phyloP scores from a whole-genome alignment of 306 rosid species.

The Vigna unguiculata region DNA sequence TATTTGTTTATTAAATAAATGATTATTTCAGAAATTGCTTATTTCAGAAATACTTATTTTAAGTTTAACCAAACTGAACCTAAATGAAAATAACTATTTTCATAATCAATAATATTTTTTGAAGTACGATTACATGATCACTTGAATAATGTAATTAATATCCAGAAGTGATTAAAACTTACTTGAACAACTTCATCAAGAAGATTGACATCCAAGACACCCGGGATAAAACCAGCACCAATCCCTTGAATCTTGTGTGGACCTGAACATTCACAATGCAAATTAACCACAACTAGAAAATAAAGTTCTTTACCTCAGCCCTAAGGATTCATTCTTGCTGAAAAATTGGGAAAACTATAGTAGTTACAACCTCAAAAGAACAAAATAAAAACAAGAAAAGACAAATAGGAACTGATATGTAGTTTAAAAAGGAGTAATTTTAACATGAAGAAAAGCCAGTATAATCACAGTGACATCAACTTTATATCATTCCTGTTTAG shows the following conservation, averaged over 20 bases:
- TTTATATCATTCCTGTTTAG: constrained; percentile 1
- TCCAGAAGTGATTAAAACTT: constrained; percentile 44
- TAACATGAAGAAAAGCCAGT: constrained; percentile 12
- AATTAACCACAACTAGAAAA: constrained; percentile 33
- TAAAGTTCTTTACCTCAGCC: constrained; percentile 15
- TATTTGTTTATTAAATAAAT: too few species aligned
- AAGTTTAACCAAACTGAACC: too few species aligned
- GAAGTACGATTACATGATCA: constrained; percentile 8
- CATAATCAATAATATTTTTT: background rate
- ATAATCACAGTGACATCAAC: constrained; percentile 19
- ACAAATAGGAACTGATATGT: background rate
- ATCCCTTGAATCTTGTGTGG: constrained; percentile 96
- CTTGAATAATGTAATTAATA: constrained; percentile 21
- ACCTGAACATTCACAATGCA: constrained; percentile 57
- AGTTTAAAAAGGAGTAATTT: background rate
- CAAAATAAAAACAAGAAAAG: constrained; percentile 24
- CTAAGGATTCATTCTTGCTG: constrained; percentile 1
- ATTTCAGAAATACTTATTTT: too few species aligned
- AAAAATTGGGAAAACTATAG: constrained; percentile 11
- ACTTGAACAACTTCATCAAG: constrained; percentile 79
- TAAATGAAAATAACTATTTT: background rate
- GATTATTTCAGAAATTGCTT: too few species aligned
- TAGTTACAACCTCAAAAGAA: background rate
- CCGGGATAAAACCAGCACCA: constrained; percentile 86
- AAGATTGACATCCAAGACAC: constrained; percentile 74